phyloP scores from a whole-genome alignment of 805 yeast species.

The Saccharomycopsis fermentans region DNA sequence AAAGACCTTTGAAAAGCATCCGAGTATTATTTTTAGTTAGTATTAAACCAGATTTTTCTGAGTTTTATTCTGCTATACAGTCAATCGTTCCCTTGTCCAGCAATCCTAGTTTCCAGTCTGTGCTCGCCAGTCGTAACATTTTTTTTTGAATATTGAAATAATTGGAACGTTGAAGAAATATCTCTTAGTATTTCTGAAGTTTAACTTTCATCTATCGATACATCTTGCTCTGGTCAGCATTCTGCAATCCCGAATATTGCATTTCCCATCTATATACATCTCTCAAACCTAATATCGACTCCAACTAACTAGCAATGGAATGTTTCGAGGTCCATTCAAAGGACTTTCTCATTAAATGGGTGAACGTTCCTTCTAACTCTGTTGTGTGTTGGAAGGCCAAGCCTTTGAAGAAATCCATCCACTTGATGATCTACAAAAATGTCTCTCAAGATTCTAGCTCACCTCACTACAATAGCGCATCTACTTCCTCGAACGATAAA shows the following conservation, averaged over 20 bases:
- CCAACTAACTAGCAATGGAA: constrained; percentile 46
- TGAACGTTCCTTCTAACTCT: constrained; percentile 59
- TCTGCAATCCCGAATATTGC: not conserved
- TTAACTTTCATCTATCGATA: no score
- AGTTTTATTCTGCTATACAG: no score
- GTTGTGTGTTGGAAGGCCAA: constrained; percentile 69
- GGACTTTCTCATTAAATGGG: constrained; percentile 87
- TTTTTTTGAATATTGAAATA: no score
- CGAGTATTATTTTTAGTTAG: no score
- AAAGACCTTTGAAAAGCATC: no score
- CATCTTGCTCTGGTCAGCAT: not conserved
- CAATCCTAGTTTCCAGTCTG: no score
- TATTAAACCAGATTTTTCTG: no score
- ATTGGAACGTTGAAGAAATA: no score
- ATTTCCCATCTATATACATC: not conserved
- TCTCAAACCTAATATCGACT: not conserved
- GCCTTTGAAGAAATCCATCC: constrained; percentile 60
- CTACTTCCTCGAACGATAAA: not conserved
- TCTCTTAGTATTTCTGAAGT: no score
- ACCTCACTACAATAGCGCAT: not conserved
- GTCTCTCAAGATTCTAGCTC: not conserved
- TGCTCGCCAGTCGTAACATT: no score
- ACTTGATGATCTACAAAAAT: constrained; percentile 20
- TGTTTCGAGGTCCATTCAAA: constrained; percentile 83
- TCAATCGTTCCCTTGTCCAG: no score